Evolutionary conservation across 2,329 filamentous ascomycete species (phyloP), one percentile per base, ranked within the genome.

Genomic region (Aureobasidium uvarum): DNA sequence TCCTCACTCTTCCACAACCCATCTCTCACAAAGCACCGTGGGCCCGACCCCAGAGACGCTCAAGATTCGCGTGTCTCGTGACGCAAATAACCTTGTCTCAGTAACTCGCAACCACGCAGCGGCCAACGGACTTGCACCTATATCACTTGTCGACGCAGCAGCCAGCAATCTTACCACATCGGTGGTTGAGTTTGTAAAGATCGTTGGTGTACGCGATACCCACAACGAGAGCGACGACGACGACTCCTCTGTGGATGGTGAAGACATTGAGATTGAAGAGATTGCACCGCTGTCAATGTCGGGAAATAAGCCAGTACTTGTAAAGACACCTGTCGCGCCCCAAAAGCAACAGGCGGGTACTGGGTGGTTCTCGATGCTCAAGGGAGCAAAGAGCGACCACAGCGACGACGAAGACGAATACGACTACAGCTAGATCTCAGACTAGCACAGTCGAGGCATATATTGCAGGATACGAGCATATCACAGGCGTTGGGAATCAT

Each of bases 81-180:
- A 94, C 1, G 93, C 95, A 56, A 98, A 98, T 81, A 95, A 94
- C 73, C 82, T 99, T 66, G 97, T 98, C 72, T 98, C 94, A 2
- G 92, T 94, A 1, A 89, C 91, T 39, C 96, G 96, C 80, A 96
- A 96, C 74, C 96, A 95, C 76, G 89, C 90, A 39, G 84, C 86
- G 13, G 88, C 92, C 0, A 87, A 86, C 23, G 95, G 95, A 36
- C 85, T 99, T 38, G 94, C 92, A 1, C 95, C 95, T 0, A 89
- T 99, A n/a, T 96, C 92, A 6, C 80, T 99, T 3, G 82, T 99
- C 25, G 95, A 99, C 76, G 95, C 94, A 3, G 94, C 95, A 2
- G 92, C 94, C 8, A 95, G 91, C 28, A 92, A 99, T 77, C 83
- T 98, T 41, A 91, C 92, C 1, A 87, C 90, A 5, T 88, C 93